These are phyloP conservation scores for Lasiodiplodia sp. DNA, from an alignment of 2,329 filamentous ascomycete species.

Conservation along the genomic window DNA sequence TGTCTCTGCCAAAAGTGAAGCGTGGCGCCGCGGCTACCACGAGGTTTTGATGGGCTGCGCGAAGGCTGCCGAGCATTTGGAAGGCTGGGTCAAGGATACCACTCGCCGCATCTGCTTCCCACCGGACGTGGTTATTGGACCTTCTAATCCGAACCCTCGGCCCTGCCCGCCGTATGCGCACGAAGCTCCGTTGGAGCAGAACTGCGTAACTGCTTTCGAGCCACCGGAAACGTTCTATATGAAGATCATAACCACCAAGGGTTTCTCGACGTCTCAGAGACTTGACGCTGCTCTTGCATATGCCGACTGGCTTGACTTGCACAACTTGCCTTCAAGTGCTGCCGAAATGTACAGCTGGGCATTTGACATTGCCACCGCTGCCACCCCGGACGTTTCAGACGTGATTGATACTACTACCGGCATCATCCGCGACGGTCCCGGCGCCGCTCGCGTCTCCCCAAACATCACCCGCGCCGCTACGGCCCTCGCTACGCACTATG, in stretches of 20 bases:
- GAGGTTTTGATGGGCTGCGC: conserved; percentile 81
- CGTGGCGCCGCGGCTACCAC: conserved; percentile 87
- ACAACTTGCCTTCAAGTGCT: conserved; percentile 69
- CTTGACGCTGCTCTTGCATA: conserved; percentile 84
- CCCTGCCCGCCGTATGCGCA: conserved; percentile 72
- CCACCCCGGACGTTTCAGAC: conserved; percentile 54
- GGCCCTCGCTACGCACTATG: conserved; percentile 79
- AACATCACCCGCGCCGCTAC: conserved; percentile 81
- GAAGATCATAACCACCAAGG: conserved; percentile 79
- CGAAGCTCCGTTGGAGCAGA: conserved; percentile 72
- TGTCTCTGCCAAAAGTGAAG: conserved; percentile 76
- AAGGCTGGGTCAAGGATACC: conserved; percentile 78
- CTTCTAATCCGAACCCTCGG: conserved; percentile 81
- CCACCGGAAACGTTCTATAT: conserved; percentile 81
- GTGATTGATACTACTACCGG: conserved; percentile 69
- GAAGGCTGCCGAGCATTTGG: conserved; percentile 78
- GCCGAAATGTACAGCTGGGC: conserved; percentile 78
- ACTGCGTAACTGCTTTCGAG: conserved; percentile 72
- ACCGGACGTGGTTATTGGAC: conserved; percentile 76
- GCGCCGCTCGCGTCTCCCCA: conserved; percentile 56
- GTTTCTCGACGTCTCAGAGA: conserved; percentile 79
- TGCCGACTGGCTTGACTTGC: conserved; percentile 85
- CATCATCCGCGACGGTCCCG: conserved; percentile 49
- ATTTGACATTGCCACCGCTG: conserved; percentile 73
- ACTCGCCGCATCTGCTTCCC: conserved; percentile 73